A percentile compares a stretch with the other conserved stretches of the same genome.
Evolutionary conservation across 2,329 filamentous ascomycete genomes (phyloP).

Genomic region (Colletotrichum magnum): DNA sequence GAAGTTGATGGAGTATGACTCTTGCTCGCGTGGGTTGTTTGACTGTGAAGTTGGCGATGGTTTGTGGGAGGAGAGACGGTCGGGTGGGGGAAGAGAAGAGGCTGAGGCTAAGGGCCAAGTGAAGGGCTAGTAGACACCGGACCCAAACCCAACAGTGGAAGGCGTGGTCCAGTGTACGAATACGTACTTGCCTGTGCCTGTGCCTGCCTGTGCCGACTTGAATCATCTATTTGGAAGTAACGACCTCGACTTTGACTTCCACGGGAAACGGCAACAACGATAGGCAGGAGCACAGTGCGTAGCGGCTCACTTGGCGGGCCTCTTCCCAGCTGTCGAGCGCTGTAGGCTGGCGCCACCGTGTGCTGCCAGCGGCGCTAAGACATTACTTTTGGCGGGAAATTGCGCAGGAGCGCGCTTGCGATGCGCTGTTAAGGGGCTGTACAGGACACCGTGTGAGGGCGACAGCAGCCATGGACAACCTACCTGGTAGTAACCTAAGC

Average conservation of each 20-base stretch:
- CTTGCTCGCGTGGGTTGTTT: not conserved
- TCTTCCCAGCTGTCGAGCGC: not conserved
- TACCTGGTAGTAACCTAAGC: no score
- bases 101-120: no score
- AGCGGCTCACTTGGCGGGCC: not conserved
- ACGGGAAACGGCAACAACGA: not conserved
- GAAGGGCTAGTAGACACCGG: constrained; percentile 15
- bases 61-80: constrained; percentile 19
- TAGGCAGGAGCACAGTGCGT: not conserved
- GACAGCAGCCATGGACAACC: not conserved
- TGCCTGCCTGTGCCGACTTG: no score
- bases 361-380: constrained; percentile 4
- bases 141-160: constrained; percentile 1
- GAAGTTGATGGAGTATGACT: constrained; percentile 10
- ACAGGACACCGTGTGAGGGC: not conserved
- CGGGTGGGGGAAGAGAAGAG: not conserved
- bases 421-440: constrained; percentile 5
- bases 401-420: constrained; percentile 2
- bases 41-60: not conserved
- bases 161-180: no score
- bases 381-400: not conserved
- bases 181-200: no score
- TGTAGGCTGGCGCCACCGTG: constrained; percentile 14
- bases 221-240: no score
- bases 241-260: no score